These are phyloP conservation scores for Geotrichum ghanense DNA, from an alignment of 805 yeast species.

Conservation along the genomic window DNA sequence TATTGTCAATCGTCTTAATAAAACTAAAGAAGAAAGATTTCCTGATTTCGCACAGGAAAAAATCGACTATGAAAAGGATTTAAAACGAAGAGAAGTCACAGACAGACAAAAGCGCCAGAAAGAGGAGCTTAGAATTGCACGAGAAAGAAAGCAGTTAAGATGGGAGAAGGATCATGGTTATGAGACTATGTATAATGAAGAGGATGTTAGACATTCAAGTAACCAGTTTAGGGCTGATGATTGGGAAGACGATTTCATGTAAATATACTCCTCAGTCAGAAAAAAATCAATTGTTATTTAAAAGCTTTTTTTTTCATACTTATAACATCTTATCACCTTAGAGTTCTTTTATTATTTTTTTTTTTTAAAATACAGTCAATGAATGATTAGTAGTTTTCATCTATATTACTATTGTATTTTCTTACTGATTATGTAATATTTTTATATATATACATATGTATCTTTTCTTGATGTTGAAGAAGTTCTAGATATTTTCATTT, in stretches of 20 bases:
- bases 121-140: constrained; percentile 28
- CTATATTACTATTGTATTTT: too few species aligned
- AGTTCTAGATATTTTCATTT: too few species aligned
- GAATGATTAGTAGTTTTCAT: too few species aligned
- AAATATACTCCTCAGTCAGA: too few species aligned
- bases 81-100: constrained; percentile 18
- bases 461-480: too few species aligned
- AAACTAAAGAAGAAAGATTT: constrained; percentile 46
- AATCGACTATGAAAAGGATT: constrained; percentile 31
- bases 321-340: too few species aligned
- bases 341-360: too few species aligned
- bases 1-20: constrained; percentile 49
- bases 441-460: too few species aligned
- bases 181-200: constrained; percentile 39
- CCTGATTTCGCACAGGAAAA: constrained; percentile 37
- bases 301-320: too few species aligned
- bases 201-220: constrained; percentile 31
- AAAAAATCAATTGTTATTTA: too few species aligned
- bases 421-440: too few species aligned
- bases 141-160: constrained; percentile 21
- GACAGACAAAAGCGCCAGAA: constrained; percentile 30
- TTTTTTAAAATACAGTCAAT: too few species aligned
- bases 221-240: constrained; percentile 40
- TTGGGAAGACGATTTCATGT: constrained; percentile 50
- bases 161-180: constrained; percentile 32